Percentiles rank a stretch among this genome's conserved stretches.
phyloP scores from a whole-genome alignment of 2,329 filamentous ascomycete genomes.

The Cytospora piceae region DNA sequence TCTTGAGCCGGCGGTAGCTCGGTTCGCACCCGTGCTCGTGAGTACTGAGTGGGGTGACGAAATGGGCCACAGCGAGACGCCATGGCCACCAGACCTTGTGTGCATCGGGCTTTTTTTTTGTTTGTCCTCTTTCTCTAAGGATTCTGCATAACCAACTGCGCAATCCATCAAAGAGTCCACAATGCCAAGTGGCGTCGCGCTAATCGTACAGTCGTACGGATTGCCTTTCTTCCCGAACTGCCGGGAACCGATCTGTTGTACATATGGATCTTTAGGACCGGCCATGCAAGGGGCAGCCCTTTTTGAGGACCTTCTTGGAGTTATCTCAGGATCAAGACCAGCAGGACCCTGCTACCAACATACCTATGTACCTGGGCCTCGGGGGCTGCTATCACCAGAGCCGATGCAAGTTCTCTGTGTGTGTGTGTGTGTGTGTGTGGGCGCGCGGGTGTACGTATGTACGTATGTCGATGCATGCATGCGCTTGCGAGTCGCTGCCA shows the following conservation, averaged over 20 bases:
- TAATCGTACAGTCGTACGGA: neutral
- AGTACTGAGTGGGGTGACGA: neutral
- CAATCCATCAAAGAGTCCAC: neutral
- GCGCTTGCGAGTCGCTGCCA: constrained; percentile 7
- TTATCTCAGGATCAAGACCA: neutral
- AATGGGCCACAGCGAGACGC: neutral
- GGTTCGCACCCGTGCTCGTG: neutral
- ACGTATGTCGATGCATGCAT: constrained; percentile 4
- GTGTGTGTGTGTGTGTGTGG: neutral
- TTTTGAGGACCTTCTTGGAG: neutral
- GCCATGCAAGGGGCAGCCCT: constrained; percentile 6
- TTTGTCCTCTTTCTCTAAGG: neutral
- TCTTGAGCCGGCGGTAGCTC: neutral
- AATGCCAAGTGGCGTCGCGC: constrained; percentile 11
- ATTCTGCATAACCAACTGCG: neutral
- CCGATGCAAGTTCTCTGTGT: neutral
- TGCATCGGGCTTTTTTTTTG: neutral
- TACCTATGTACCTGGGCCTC: neutral
- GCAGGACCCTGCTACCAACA: neutral
- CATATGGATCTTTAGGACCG: constrained; percentile 10
- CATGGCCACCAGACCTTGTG: neutral
- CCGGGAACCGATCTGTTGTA: constrained; percentile 24
- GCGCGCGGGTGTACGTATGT: neutral
- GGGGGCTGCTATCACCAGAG: neutral
- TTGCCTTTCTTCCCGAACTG: constrained; percentile 18